Evolutionary conservation across 192 early-diverging fungal genomes (phyloP), one percentile per base, ranked within the genome.

Genomic region (Oehlia diaphana): DNA sequence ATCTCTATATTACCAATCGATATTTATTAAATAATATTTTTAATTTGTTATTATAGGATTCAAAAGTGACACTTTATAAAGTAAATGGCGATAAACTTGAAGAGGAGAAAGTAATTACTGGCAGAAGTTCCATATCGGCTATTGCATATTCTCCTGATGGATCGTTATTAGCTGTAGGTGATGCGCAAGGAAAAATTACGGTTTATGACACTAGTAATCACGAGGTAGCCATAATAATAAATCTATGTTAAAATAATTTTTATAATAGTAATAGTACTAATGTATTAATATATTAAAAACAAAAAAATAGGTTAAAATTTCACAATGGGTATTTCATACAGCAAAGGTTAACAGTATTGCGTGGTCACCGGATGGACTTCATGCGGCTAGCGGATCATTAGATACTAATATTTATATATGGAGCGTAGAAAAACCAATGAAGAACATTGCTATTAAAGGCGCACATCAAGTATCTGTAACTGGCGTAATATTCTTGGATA

Each of bases 371-470:
- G 92, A 93, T 82, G 90, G 92, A 3, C 49, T 80, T 26, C 92
- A 93, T 81, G 91, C 92, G 3, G 96, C 91, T 1, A 94, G 93
- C 58, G 92, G 91, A 21, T 91, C 93, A 37, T 86, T 98, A 39
- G 97, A 99, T 83, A 95, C 95, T 71, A 91, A 95, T 84, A 90
- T 98, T 44, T 95, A 93, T 83, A 88, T 98, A 6, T 99, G 96
- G 96, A 94, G 89, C 81, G 86, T 91, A 8, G 92, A 94, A 72
- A 90, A 91, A 67, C 94, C 95, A 31, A 88, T 89, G 81, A 94
- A 93, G 80, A 90, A 90, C 79, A 89, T 95, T 35, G 75, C 86
- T 12, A 93, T 98, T 76, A 90, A 90, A 73, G 89, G 92, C 42
- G 96, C 97, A 5, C 98, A 99, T 73, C 83, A 92, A 37, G 95